These are phyloP conservation scores for Hypoxylon fragiforme DNA, from an alignment of 495 filamentous ascomycete species.

Conservation along the genomic window DNA sequence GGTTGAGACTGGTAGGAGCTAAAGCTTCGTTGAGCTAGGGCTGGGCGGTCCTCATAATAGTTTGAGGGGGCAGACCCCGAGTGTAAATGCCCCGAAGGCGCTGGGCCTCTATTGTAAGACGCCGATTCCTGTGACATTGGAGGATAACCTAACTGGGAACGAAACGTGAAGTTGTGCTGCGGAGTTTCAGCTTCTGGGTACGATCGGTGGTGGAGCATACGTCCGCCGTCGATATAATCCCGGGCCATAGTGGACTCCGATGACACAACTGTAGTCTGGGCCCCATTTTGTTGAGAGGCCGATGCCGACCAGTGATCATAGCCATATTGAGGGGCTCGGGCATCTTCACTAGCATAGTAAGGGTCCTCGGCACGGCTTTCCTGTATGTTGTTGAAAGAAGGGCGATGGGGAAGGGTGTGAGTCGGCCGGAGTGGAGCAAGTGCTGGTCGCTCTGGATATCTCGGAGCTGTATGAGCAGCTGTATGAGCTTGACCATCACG, in stretches of 20 bases:
- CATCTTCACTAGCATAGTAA: conserved; percentile 6
- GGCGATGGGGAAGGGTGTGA: conserved; percentile 20
- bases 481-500: conserved; percentile 9
- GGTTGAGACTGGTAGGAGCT: not conserved
- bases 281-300: conserved; percentile 10
- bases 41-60: conserved; percentile 7
- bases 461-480: conserved; percentile 1
- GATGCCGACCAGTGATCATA: conserved; percentile 18
- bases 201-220: conserved; percentile 14
- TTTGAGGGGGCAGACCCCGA: not conserved
- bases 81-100: not conserved
- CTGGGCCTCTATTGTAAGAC: conserved; percentile 2
- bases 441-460: conserved; percentile 9
- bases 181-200: conserved; percentile 7
- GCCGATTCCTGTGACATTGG: not conserved
- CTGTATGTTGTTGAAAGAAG: conserved; percentile 29
- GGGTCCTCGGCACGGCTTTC: conserved; percentile 26
- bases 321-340: not conserved
- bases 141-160: conserved; percentile 1
- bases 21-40: not conserved
- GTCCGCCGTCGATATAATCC: conserved; percentile 5
- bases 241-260: not conserved
- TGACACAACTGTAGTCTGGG: conserved; percentile 1
- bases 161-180: conserved; percentile 10
- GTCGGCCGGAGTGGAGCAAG: conserved; percentile 13